phyloP scores from a whole-genome alignment of 495 filamentous ascomycete species.

The Penicillium psychrofluorescens region DNA sequence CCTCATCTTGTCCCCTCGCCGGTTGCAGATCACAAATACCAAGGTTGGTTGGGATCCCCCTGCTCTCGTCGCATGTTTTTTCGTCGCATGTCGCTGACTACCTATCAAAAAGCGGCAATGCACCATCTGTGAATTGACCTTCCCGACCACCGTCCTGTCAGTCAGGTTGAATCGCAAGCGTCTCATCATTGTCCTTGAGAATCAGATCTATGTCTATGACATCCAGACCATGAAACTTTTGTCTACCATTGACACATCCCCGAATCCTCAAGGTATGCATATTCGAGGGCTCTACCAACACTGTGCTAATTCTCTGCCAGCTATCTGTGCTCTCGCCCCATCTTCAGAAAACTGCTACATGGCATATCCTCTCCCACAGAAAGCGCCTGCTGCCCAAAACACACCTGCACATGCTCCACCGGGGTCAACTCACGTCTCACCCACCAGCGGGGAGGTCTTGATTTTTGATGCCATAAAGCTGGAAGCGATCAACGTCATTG shows the following conservation, averaged over 20 bases:
- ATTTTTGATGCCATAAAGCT: conserved; percentile 82
- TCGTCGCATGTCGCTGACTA: not conserved
- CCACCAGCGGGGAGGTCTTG: conserved; percentile 86
- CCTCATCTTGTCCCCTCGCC: conserved; percentile 78
- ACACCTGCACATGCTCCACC: conserved; percentile 83
- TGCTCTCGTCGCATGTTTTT: not conserved
- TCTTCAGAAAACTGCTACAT: conserved; percentile 94
- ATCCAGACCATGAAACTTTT: conserved; percentile 96
- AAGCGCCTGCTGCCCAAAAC: conserved; percentile 56
- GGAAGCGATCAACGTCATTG: conserved; percentile 84
- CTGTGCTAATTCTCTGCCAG: conserved; percentile 27
- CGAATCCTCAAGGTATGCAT: conserved; percentile 68
- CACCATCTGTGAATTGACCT: conserved; percentile 97
- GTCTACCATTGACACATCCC: conserved; percentile 84
- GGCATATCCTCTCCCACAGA: conserved; percentile 86
- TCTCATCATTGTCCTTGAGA: conserved; percentile 85
- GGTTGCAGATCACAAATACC: conserved; percentile 92
- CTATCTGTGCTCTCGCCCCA: conserved; percentile 86
- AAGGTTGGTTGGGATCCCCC: conserved; percentile 56
- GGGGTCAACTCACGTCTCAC: conserved; percentile 59
- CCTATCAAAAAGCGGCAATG: conserved; percentile 61
- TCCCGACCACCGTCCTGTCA: conserved; percentile 86
- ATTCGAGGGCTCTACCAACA: conserved; percentile 3
- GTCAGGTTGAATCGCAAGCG: conserved; percentile 91
- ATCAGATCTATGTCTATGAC: conserved; percentile 95